Evolutionary conservation across 1,284 basidiomycete species (phyloP), one percentile per base, ranked within the genome.

Genomic region (Papiliotrema laurentii): DNA sequence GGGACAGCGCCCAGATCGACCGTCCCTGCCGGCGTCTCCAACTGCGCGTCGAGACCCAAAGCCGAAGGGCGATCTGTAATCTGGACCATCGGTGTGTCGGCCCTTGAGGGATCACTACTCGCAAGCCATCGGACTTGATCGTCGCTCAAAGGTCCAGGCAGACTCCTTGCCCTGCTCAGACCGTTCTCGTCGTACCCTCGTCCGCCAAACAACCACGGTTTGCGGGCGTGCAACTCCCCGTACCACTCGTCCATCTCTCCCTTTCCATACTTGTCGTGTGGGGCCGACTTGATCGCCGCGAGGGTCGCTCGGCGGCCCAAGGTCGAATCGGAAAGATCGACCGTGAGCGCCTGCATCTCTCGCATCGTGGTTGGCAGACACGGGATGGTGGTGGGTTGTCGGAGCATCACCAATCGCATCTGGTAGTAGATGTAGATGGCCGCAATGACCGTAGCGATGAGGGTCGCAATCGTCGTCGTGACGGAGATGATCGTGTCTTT

Each of bases 371-470:
- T 49, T 10, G 43, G 49, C 3, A 52, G 33, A 2, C 3, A 47
- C 38, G 1, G 60, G 56, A 11, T 60, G 48, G 26, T 36, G 38
- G 27, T 46, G 31, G 14, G 45, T 49, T 33, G 45, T 7, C 58
- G 54, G n/a, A 56, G 55, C 59, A 70, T 60, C 24, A 69, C 59
- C 19, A 72, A 45, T 22, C 69, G 58, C 67, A 72, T 68, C 49
- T 72, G 69, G 50, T 70, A 70, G 41, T 68, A 72, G 50, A 72
- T 63, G 52, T 70, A 72, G 25, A 67, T 47, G n/a, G 69, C 69
- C 4, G 68, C 69, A 26, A 70, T 39, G 24, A 64, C 55, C 3
- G 68, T 72, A n/a, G 56, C 66, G 44, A 69, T 37, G 26, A 72
- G 54, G 4, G 68, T 72, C 2, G 59, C 38, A 18, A 67, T 50